Conservation (phyloP, 371 early-diverging fungal species). For the Phascolomyces articulosus region DNA sequence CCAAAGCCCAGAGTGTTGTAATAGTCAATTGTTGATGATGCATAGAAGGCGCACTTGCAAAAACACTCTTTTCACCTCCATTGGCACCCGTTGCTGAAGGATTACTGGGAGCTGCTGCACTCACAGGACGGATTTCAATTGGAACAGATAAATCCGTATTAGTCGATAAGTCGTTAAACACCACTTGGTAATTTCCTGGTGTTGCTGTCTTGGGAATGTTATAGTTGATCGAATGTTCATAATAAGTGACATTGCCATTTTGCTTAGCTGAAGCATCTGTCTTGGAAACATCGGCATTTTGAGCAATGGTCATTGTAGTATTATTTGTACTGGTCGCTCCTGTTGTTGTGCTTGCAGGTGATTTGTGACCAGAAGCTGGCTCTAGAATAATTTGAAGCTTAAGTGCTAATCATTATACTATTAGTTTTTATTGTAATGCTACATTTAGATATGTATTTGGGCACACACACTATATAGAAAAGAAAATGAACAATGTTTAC, state of each 20-base stretch:
- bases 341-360: conserved; percentile 5
- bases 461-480: no score
- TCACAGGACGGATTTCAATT: conserved; percentile 49
- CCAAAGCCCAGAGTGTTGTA: conserved; percentile 25
- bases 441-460: no score
- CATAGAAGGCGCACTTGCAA: conserved; percentile 30
- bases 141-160: conserved; percentile 47
- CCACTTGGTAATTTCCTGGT: conserved; percentile 44
- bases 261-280: conserved; percentile 42
- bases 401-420: conserved; percentile 1
- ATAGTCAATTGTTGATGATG: conserved; percentile 8
- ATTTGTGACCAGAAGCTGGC: conserved; percentile 11
- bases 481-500: conserved; percentile 20
- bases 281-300: conserved; percentile 46
- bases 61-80: conserved; percentile 33
- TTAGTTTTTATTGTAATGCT: neutral
- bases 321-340: neutral
- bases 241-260: conserved; percentile 46
- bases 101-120: conserved; percentile 29
- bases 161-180: conserved; percentile 44
- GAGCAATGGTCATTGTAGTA: conserved; percentile 26
- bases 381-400: conserved; percentile 13
- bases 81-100: conserved; percentile 28
- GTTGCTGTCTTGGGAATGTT: conserved; percentile 37
- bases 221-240: conserved; percentile 53